These are phyloP conservation scores for Jatropha podagrica DNA, from an alignment of 441 rosid genomes.

Conservation along the genomic window DNA sequence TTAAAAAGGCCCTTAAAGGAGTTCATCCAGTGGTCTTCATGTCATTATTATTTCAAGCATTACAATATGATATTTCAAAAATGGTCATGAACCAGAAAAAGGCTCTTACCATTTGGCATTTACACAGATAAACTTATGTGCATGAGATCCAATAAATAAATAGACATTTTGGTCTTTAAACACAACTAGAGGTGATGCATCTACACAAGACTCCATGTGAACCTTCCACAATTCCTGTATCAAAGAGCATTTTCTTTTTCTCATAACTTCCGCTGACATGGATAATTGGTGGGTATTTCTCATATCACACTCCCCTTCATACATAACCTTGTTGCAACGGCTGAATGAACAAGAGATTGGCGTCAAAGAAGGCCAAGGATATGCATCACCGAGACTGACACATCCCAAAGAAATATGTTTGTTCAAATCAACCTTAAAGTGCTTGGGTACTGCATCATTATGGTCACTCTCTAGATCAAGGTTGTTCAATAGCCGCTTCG, in stretches of 20 bases:
- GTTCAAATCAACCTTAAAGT: slow-evolving; percentile 44
- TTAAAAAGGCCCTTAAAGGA: background rate
- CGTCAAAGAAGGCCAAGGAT: slow-evolving; percentile 43
- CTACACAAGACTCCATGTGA: slow-evolving; percentile 88
- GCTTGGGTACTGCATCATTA: slow-evolving; percentile 39
- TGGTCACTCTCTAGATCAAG: slow-evolving; percentile 29
- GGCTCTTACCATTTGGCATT: slow-evolving; percentile 66
- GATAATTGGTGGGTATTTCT: slow-evolving; percentile 31
- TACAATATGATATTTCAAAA: background rate
- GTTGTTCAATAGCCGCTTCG: slow-evolving; percentile 25
- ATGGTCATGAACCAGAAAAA: slow-evolving; percentile 10
- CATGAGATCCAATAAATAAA: slow-evolving; percentile 91
- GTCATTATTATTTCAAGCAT: slow-evolving; percentile 1
- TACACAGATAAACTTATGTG: slow-evolving; percentile 62
- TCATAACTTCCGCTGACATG: slow-evolving; percentile 44
- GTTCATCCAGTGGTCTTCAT: background rate
- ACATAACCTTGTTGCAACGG: slow-evolving; percentile 71
- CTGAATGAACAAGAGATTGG: slow-evolving; percentile 56
- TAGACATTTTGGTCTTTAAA: slow-evolving; percentile 53
- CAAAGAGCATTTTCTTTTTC: slow-evolving; percentile 38
- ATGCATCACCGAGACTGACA: slow-evolving; percentile 21
- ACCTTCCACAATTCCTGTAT: slow-evolving; percentile 78
- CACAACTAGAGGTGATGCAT: slow-evolving; percentile 86
- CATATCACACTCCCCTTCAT: slow-evolving; percentile 28
- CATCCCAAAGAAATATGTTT: slow-evolving; percentile 22